Evolutionary conservation across 2,329 filamentous ascomycete genomes (phyloP).

Genomic region (Penicillium expansum): DNA sequence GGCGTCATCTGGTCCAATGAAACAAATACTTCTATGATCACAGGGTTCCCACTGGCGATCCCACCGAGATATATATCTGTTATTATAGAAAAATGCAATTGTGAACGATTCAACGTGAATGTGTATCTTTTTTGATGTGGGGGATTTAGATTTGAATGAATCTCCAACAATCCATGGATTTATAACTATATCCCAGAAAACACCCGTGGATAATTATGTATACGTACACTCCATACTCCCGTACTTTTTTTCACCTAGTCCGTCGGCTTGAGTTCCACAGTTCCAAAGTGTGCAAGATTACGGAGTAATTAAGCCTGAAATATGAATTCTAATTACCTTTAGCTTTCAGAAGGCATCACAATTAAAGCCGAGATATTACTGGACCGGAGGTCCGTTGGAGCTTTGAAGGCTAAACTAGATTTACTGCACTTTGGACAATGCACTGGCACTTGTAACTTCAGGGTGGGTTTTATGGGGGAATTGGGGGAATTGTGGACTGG

Average conservation of each 20-base stretch:
- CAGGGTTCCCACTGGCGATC: neutral
- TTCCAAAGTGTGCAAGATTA: neutral
- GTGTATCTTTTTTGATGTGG: too few relatives aligned
- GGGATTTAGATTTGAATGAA: too few relatives aligned
- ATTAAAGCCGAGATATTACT: constrained; percentile 6
- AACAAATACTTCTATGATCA: neutral
- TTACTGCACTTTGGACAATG: neutral
- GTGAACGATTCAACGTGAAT: too few relatives aligned
- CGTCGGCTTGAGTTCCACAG: neutral
- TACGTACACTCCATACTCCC: neutral
- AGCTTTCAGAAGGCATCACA: constrained; percentile 7
- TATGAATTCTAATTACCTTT: neutral
- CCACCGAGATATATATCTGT: neutral
- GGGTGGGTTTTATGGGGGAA: neutral
- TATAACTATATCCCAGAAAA: too few relatives aligned
- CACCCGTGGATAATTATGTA: neutral
- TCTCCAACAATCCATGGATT: too few relatives aligned
- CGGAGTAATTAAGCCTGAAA: neutral
- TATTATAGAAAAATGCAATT: neutral
- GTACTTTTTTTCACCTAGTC: neutral
- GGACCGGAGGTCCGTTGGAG: constrained; percentile 22
- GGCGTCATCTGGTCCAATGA: neutral
- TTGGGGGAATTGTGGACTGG: neutral
- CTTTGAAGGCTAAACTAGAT: neutral
- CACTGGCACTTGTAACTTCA: neutral